These are phyloP conservation scores for Phytophthora brassicae DNA, from an alignment of 352 stramenopile species.

Conservation along the genomic window DNA sequence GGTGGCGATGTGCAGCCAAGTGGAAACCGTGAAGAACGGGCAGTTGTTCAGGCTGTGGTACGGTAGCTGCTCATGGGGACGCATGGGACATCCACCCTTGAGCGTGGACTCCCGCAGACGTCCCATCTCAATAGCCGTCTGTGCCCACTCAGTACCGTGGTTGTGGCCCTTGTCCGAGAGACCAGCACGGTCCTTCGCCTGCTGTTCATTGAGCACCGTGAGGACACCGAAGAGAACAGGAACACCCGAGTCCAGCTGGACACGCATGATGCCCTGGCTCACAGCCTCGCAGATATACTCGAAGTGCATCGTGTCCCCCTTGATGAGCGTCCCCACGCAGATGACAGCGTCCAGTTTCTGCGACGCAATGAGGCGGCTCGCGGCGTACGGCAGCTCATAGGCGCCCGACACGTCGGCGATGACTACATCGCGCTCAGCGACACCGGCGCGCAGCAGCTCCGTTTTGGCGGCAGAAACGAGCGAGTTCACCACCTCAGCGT, in stretches of 20 bases:
- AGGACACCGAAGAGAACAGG: constrained; percentile 94
- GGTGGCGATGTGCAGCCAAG: constrained; percentile 73
- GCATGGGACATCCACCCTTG: constrained; percentile 70
- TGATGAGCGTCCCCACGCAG: constrained; percentile 94
- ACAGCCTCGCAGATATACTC: constrained; percentile 99
- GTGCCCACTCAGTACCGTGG: constrained; percentile 96
- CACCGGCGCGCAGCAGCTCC: constrained; percentile 65
- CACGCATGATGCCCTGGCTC: constrained; percentile 96
- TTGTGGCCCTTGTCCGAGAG: constrained; percentile 89
- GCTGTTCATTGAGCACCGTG: constrained; percentile 95
- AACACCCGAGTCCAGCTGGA: constrained; percentile 90
- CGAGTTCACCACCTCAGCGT: constrained; percentile 76
- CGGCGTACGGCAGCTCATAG: constrained; percentile 97
- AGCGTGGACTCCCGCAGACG: constrained; percentile 79
- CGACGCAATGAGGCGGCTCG: constrained; percentile 86
- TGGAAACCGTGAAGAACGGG: constrained; percentile 78
- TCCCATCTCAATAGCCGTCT: constrained; percentile 97
- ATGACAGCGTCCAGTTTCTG: constrained; percentile 97
- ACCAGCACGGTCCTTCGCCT: constrained; percentile 92
- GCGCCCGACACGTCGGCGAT: constrained; percentile 90
- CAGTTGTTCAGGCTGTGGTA: constrained; percentile 76
- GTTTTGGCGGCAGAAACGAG: constrained; percentile 62
- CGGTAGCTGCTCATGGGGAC: constrained; percentile 57
- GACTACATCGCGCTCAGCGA: constrained; percentile 72
- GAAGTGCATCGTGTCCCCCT: constrained; percentile 99